Base-by-base conservation (phyloP, 345 rosid genomes). In the Eucalyptus viminalis region DNA sequence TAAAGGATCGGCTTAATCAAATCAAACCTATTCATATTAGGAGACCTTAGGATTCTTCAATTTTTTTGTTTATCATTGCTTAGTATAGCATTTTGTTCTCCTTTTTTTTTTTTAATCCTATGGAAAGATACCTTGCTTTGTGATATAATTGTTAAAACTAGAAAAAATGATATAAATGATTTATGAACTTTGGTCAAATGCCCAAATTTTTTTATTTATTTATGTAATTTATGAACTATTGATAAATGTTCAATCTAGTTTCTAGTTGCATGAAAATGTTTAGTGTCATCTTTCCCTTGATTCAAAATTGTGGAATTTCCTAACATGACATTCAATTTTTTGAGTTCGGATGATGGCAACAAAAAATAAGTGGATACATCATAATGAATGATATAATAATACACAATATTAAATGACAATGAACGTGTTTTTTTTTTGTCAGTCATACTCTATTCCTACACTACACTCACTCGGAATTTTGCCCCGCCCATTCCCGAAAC, bases 201-300 rank as follows among this genome's bases (percentile, higher is more conserved):
- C 3, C 4, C 12, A 3, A 6, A 76, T 1, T 4, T 76, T 76
- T 76, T 37, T 21, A 37, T 34, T 3, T 72, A 34, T 21, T 2
- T 3, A 76, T 37, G 14, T 37, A 6, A 4, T 21, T 21, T 76
- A 0, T 5, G 7, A 37, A 37, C 1, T 11, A 19, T 19, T 2
- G 2, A 2, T 37, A 19, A 37, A 19, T 37, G 7, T 19, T 72
- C 5, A 72, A 72, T 72, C 12, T 72, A 72, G 27, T 37, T 8
- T 10, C 2, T 34, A 34, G 6, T 11, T 72, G 6, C 6, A 37
- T 72, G 44, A 37, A 72, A 19, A 37, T 72, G 1, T 72, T 37
- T 0, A 19, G 3, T 72, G 25, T 2, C 1, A 0, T 19, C 45
- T 19, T 69, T 69, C 2, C 6, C 13, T 34, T 34, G 17, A 69